These are phyloP conservation scores for Paecilomyces sp. DNA, from an alignment of 2,329 filamentous ascomycete genomes.

Conservation along the genomic window DNA sequence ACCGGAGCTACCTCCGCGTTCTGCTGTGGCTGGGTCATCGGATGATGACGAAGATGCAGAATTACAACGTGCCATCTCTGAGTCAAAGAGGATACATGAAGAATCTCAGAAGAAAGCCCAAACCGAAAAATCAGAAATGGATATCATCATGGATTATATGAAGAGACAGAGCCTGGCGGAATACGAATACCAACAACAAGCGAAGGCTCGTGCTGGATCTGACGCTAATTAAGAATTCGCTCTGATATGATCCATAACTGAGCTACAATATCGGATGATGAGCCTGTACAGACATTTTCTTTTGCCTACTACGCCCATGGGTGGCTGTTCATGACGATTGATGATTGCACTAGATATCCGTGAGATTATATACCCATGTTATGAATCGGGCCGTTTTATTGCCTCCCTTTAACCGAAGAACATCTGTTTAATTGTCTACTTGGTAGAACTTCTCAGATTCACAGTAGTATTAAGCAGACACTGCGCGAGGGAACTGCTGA, in stretches of 20 bases:
- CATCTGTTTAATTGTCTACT: neutral
- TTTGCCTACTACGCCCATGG: neutral
- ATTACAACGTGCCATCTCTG: constrained; percentile 20
- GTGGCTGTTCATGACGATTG: neutral
- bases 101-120: constrained; percentile 40
- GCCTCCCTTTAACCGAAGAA: neutral
- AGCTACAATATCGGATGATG: neutral
- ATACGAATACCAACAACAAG: constrained; percentile 2
- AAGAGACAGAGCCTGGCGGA: constrained; percentile 62
- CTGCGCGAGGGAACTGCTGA: neutral
- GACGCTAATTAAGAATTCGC: neutral
- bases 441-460: neutral
- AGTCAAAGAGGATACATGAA: constrained; percentile 20
- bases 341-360: neutral
- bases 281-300: neutral
- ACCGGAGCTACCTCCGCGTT: neutral
- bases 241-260: neutral
- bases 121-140: constrained; percentile 55
- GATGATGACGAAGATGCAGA: constrained; percentile 22
- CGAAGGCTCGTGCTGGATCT: neutral
- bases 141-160: constrained; percentile 68
- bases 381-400: neutral
- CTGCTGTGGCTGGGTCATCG: constrained; percentile 1
- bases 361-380: neutral
- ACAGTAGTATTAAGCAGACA: neutral